Evolutionary conservation across 768 basidiomycete species (phyloP), one percentile per base, ranked within the genome.

Genomic region (Sarcodon aspratus): DNA sequence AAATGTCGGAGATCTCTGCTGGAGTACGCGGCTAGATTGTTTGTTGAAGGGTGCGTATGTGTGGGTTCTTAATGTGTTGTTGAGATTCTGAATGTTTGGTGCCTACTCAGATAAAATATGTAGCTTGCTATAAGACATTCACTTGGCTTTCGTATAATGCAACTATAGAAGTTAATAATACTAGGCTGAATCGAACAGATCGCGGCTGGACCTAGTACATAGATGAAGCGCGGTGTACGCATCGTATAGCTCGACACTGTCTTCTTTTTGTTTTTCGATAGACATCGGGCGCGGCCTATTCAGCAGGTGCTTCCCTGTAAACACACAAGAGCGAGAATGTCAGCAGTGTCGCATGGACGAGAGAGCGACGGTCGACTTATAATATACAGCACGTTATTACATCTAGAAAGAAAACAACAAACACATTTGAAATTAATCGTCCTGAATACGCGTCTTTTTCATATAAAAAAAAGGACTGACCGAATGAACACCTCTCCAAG

Each of bases 401-500:
- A 92, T 57, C 89, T 91, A 32, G 15, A 43, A 34, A 49, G 55
- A 47, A 31, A 46, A 21, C 56, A 61, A 13, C 48, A 12, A 9
- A 18, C 18, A 17, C 17, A 11, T 38, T 43, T 11, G 31, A 10
- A 35, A 34, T 15, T 33, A 21, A 33, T 35, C 44, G 18, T 42
- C 15, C 13, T 4, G 15, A 38, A 17, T 36, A 34, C 9, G 45
- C 59, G 50, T 37, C 36, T 18, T 44, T 34, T 12, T 33, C 18
- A 37, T 34, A 27, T 12, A 17, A 32, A 33, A 32, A 33, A 38
- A 6, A 7, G 34, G 33, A 62, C 85, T 52, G 59, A 91, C 92
- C 96, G 80, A 63, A 99, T 96, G 69, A 98, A 97, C 40, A 99
- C 93, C 68, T 99, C 96, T 55, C 96, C 96, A n/a, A 99, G 72